Conservation (phyloP, 352 stramenopile genomes). For the Pythium monospermum region DNA sequence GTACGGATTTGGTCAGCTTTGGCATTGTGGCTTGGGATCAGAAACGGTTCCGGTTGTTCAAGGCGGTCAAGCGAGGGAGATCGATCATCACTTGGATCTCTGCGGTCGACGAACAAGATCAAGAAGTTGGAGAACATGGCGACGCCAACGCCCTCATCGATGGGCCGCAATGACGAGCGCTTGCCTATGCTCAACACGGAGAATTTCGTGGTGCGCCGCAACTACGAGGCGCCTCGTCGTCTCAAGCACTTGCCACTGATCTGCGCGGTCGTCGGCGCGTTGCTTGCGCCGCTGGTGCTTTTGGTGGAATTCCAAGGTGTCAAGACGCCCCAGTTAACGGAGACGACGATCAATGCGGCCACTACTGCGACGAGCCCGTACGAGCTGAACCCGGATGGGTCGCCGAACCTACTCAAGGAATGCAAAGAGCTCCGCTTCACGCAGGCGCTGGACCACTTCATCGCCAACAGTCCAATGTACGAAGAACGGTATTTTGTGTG, state of each 20-base stretch:
- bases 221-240: slow-evolving; percentile 10
- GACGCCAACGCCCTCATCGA: too few relatives aligned
- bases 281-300: slow-evolving; percentile 29
- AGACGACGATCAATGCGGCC: not conserved
- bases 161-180: slow-evolving; percentile 23
- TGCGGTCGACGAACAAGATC: too few relatives aligned
- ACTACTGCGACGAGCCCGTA: slow-evolving; percentile 13
- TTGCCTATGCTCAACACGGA: slow-evolving; percentile 25
- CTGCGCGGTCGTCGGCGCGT: slow-evolving; percentile 27
- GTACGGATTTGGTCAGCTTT: slow-evolving; percentile 8
- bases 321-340: not conserved
- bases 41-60: too few relatives aligned
- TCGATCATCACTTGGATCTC: too few relatives aligned
- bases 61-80: too few relatives aligned
- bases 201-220: not conserved
- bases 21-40: slow-evolving; percentile 3
- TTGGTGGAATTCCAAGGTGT: slow-evolving; percentile 22
- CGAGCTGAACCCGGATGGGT: slow-evolving; percentile 33
- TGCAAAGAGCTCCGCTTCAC: slow-evolving; percentile 72
- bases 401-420: slow-evolving; percentile 40
- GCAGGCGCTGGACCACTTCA: slow-evolving; percentile 77
- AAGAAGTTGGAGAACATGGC: too few relatives aligned
- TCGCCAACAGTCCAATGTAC: slow-evolving; percentile 52
- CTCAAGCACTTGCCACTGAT: slow-evolving; percentile 30
- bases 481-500: slow-evolving; percentile 90